Evolutionary conservation across 2,329 filamentous ascomycete species (phyloP), one percentile per base, ranked within the genome.

Genomic region (Albophoma yamanashiensis): DNA sequence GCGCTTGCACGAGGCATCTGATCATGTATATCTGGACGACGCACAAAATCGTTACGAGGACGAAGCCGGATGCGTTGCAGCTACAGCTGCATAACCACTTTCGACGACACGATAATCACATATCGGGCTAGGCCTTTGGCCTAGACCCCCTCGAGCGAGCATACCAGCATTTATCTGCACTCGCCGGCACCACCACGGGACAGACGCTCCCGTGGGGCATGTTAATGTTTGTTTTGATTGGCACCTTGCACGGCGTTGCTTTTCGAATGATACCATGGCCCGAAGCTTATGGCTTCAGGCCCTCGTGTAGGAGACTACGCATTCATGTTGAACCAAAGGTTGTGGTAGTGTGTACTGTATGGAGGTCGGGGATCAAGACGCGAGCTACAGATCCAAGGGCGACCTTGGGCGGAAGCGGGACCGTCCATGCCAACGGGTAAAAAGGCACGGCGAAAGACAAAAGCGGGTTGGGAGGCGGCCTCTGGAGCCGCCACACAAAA

Each of bases 181-280:
- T 42, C 58, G 57, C 60, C 57, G 17, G 57, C 42, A 59, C 39
- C 58, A 62, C 38, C 42, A 56, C 40, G 57, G 40, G 55, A 56
- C 61, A 55, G 53, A 58, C 57, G 27, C n/a, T 31, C 55, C 53
- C 61, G 60, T 60, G 64, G 60, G 62, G 59, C 56, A 56, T 52
- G 31, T 38, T 59, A 58, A 56, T 60, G 55, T 61, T 59, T 65
- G 62, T 60, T 56, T 59, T 67, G 59, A 60, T 65, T 65, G 58
- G 22, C 53, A 61, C 47, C 47, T 61, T 36, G 59, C 63, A 47
- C 61, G 60, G 62, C 63, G 63, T 63, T 64, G 59, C 60, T 59
- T 63, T 59, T 62, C 58, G 34, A 57, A 69, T 68, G 67, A 70
- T 71, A 71, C 68, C 69, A 71, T 67, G 67, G 66, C 65, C 64